A percentile compares a stretch with the other conserved stretches of the same genome.
Evolutionary conservation across 2,329 filamentous ascomycete species (phyloP).

Genomic region (Ceratocystis diversiconidia): DNA sequence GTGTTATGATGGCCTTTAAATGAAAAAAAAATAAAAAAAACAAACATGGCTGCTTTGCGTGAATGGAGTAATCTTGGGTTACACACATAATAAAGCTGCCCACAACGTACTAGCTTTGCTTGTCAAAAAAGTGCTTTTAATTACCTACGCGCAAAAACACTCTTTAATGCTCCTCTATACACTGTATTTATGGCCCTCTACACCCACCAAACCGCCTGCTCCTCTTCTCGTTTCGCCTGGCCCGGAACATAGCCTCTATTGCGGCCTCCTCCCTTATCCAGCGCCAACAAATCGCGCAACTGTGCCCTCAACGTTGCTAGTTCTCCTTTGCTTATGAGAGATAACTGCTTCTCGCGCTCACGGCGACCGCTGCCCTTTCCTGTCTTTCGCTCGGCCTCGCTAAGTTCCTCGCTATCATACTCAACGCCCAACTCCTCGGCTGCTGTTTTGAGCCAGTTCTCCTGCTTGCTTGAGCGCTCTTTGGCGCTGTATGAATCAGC

Average conservation of each 20-base stretch:
- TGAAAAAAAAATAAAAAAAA: not conserved
- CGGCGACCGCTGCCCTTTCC: slow-evolving; percentile 60
- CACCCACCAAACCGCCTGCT: slow-evolving; percentile 15
- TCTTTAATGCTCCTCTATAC: too few relatives aligned
- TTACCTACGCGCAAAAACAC: not conserved
- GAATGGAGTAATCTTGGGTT: not conserved
- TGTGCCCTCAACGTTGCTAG: slow-evolving; percentile 55
- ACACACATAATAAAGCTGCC: not conserved
- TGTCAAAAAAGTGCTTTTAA: not conserved
- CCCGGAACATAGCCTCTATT: slow-evolving; percentile 74
- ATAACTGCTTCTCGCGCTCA: slow-evolving; percentile 58
- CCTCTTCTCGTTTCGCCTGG: slow-evolving; percentile 5
- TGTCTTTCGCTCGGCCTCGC: slow-evolving; percentile 58
- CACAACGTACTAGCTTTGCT: not conserved
- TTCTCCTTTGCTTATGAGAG: slow-evolving; percentile 57
- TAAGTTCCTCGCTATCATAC: slow-evolving; percentile 80
- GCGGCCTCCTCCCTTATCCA: slow-evolving; percentile 73
- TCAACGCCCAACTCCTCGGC: slow-evolving; percentile 90
- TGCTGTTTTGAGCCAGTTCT: slow-evolving; percentile 68
- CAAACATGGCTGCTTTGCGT: too few relatives aligned
- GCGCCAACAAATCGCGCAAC: slow-evolving; percentile 53
- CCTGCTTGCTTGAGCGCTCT: slow-evolving; percentile 70
- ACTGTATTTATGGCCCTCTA: not conserved
- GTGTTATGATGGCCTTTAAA: not conserved
- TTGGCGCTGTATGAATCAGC: slow-evolving; percentile 73